These are phyloP conservation scores for Galeopsis tetrahit DNA, from an alignment of 257 asterid genomes.

Conservation along the genomic window DNA sequence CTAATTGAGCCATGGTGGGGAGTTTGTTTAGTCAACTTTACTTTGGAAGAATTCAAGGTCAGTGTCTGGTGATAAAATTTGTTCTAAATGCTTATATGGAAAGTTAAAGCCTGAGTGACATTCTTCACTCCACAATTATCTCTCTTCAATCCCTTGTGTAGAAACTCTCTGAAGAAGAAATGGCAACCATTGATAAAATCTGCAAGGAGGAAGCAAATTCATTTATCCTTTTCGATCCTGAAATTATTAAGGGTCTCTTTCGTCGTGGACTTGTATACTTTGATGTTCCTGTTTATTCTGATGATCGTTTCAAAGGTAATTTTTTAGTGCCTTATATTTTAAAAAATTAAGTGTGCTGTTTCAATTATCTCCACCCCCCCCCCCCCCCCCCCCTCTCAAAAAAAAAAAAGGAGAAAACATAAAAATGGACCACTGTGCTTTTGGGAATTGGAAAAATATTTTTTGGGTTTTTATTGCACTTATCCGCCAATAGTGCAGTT, in stretches of 20 bases:
- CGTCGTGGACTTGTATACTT: conserved; percentile 92
- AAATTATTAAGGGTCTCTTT: conserved; percentile 76
- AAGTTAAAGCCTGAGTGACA: conserved; percentile 25
- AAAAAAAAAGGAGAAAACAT: not conserved
- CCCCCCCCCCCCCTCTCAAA: not conserved
- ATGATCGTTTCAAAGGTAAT: conserved; percentile 96
- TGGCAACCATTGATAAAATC: conserved; percentile 95
- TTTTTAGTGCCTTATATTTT: conserved; percentile 13
- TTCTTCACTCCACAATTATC: conserved; percentile 13
- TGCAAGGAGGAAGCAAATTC: conserved; percentile 98
- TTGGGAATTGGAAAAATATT: not conserved
- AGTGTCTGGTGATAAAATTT: conserved; percentile 34
- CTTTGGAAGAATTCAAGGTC: conserved; percentile 98
- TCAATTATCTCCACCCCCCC: not conserved
- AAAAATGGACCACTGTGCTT: conserved; percentile 6
- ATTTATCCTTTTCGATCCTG: conserved; percentile 89
- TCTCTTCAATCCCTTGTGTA: conserved; percentile 37
- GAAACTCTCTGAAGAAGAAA: conserved; percentile 99
- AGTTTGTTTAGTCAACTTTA: conserved; percentile 94
- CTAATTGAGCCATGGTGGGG: conserved; percentile 99
- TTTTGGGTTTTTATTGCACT: conserved; percentile 17
- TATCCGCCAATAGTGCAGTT: not conserved
- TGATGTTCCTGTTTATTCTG: conserved; percentile 96
- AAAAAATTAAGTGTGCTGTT: not conserved
- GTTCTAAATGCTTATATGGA: conserved; percentile 29